phyloP scores from a whole-genome alignment of 768 basidiomycete genomes.

The Mycena olivaceomarginata region DNA sequence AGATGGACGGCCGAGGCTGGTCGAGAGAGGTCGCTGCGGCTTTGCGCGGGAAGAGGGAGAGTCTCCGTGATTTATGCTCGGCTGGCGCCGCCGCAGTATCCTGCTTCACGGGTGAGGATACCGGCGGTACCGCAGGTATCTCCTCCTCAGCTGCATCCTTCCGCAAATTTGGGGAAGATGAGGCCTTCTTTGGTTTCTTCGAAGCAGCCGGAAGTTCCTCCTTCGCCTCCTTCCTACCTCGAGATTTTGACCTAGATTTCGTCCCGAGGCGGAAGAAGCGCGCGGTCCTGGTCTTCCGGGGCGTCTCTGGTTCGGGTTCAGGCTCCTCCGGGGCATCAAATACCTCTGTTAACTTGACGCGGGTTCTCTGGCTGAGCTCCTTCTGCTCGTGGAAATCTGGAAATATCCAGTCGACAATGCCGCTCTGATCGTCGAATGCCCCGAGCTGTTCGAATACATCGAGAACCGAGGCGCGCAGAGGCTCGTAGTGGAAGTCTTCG shows the following conservation, averaged over 20 bases:
- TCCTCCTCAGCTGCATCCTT: slow-evolving; percentile 24
- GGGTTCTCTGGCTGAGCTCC: slow-evolving; percentile 19
- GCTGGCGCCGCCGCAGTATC: slow-evolving; percentile 10
- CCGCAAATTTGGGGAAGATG: slow-evolving; percentile 41
- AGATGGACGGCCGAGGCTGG: slow-evolving; percentile 39
- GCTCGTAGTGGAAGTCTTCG: slow-evolving; percentile 39
- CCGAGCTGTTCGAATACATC: slow-evolving; percentile 44
- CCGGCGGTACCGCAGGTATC: not conserved
- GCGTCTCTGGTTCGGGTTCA: slow-evolving; percentile 28
- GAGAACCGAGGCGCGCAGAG: slow-evolving; percentile 42
- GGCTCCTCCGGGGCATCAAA: slow-evolving; percentile 25
- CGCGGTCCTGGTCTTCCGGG: slow-evolving; percentile 32
- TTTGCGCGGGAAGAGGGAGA: slow-evolving; percentile 40
- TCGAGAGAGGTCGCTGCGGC: slow-evolving; percentile 15
- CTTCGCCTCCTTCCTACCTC: slow-evolving; percentile 29
- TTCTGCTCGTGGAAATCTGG: slow-evolving; percentile 39
- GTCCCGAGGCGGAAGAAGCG: slow-evolving; percentile 35
- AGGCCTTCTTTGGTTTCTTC: slow-evolving; percentile 42
- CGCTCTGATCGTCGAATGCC: slow-evolving; percentile 42
- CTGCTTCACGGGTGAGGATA: slow-evolving; percentile 33
- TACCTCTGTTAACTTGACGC: slow-evolving; percentile 40
- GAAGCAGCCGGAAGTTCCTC: not conserved
- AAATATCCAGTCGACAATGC: slow-evolving; percentile 45
- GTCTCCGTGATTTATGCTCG: slow-evolving; percentile 31
- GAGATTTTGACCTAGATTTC: slow-evolving; percentile 36